Conservation (phyloP, 208 protist species). For the Leishmania mexicana region DNA sequence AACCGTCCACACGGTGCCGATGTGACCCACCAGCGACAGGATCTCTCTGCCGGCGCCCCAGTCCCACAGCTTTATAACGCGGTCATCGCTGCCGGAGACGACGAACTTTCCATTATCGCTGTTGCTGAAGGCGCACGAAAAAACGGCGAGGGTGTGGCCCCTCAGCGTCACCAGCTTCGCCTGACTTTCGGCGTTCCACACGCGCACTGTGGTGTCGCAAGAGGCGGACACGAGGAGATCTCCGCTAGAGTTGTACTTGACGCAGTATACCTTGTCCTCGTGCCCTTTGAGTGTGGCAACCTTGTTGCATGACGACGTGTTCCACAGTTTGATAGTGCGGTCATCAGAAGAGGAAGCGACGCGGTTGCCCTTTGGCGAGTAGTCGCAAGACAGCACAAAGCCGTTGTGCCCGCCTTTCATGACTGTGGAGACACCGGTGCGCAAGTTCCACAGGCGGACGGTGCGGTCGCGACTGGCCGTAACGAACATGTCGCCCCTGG, state of each 20-base stretch:
- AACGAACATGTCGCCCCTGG: conserved; percentile 75
- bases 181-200: conserved; percentile 81
- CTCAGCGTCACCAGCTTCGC: conserved; percentile 65
- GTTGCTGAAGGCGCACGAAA: conserved; percentile 86
- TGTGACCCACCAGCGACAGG: conserved; percentile 72
- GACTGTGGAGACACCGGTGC: conserved; percentile 54
- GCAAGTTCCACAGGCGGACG: conserved; percentile 78
- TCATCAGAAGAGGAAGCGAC: conserved; percentile 80
- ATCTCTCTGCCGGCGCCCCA: conserved; percentile 70
- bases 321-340: conserved; percentile 83
- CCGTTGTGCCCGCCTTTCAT: conserved; percentile 91
- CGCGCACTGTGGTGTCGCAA: conserved; percentile 76
- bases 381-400: conserved; percentile 89
- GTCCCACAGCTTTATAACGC: conserved; percentile 87
- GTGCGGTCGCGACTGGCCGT: conserved; percentile 81
- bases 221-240: conserved; percentile 89
- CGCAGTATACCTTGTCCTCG: conserved; percentile 93
- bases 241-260: conserved; percentile 86
- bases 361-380: conserved; percentile 84
- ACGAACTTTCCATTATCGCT: conserved; percentile 75
- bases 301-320: conserved; percentile 69
- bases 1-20: conserved; percentile 83
- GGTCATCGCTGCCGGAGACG: conserved; percentile 81
- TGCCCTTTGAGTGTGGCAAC: conserved; percentile 92
- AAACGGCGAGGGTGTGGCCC: conserved; percentile 77